Conservation (phyloP, 2,329 filamentous ascomycete genomes). For the Aspergillus carbonarius region DNA sequence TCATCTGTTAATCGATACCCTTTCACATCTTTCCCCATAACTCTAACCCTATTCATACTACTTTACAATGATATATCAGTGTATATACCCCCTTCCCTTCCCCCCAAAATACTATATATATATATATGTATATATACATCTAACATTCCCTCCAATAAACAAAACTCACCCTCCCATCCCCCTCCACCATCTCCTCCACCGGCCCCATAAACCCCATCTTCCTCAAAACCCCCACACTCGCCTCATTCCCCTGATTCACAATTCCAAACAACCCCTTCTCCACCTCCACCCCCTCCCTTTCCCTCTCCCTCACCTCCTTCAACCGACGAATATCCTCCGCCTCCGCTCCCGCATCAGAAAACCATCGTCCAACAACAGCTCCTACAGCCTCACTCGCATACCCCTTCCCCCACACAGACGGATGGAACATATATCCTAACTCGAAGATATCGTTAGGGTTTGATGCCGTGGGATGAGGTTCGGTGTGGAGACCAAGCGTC, state of each 20-base stretch:
- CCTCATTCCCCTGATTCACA: conserved; percentile 51
- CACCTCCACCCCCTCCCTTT: conserved; percentile 38
- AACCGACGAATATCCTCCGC: background rate
- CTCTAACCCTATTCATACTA: too few species aligned
- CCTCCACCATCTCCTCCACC: conserved; percentile 9
- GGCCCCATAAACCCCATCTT: conserved; percentile 34
- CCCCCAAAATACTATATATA: too few species aligned
- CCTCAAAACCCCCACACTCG: conserved; percentile 57
- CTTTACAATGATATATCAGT: too few species aligned
- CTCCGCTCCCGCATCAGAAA: background rate
- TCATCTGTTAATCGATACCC: too few species aligned
- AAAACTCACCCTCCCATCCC: conserved; percentile 7
- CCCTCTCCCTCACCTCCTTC: background rate
- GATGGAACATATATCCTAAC: conserved; percentile 58
- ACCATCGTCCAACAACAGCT: conserved; percentile 51
- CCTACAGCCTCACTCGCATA: conserved; percentile 58
- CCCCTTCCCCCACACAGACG: conserved; percentile 56
- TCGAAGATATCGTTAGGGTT: conserved; percentile 28
- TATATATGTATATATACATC: too few species aligned
- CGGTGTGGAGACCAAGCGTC: conserved; percentile 1
- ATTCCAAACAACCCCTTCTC: conserved; percentile 43
- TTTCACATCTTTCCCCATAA: too few species aligned
- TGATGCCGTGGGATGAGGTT: background rate
- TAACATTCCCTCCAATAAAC: conserved; percentile 1
- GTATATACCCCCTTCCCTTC: too few species aligned